Base-by-base conservation (phyloP, 2,329 filamentous ascomycete species). In the Bipolaris gigantea region DNA sequence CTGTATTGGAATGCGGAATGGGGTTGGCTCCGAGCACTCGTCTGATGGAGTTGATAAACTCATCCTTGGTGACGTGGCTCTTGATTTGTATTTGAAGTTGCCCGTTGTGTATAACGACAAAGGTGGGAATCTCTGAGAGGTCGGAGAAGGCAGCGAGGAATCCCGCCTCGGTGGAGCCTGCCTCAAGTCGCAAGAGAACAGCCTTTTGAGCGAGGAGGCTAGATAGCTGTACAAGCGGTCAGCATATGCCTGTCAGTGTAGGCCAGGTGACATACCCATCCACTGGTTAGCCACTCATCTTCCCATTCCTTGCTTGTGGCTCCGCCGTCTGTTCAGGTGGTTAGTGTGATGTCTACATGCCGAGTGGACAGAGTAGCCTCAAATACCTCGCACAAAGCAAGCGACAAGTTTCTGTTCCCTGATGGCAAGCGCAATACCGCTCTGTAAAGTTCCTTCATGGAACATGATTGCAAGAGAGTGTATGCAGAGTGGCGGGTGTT, bases 141-240 rank as follows among this genome's bases (percentile, higher is more conserved):
- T 90, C 89, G 65, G 90, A 95, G 66, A 96, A 89, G 41, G 90
- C 89, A 9, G 87, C 83, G 13, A 97, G 80, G 66, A 91, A 95
- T 5, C 84, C 86, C 9, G 91, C 91, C 77, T 96, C 92, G 61
- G 89, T 83, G 2, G 89, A 92, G 19, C 87, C 89, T 16, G 87
- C 85, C 32, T 81, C 75, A 19, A 97, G 79, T 46, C 87, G 84
- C 19, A 97, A 79, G 7, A 88, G 76, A 18, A 97, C 80, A 2
- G 90, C 83, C 66, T 86, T 84, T 33, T 81, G 77, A 23, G 79
- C 75, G 53, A 94, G 79, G 25, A 85, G 67, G 48, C 76, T 75
- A 48, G 77, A 68, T 27, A 74, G 19, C 72, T 80, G 30, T 11
- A 13, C 18, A 48, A 67, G 41, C 19, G 41, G 42, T 59, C 36